A percentile compares a stretch with the other conserved stretches of the same genome.
Conservation (phyloP, 1,284 basidiomycete species). For the Boletus hoseneyae region DNA sequence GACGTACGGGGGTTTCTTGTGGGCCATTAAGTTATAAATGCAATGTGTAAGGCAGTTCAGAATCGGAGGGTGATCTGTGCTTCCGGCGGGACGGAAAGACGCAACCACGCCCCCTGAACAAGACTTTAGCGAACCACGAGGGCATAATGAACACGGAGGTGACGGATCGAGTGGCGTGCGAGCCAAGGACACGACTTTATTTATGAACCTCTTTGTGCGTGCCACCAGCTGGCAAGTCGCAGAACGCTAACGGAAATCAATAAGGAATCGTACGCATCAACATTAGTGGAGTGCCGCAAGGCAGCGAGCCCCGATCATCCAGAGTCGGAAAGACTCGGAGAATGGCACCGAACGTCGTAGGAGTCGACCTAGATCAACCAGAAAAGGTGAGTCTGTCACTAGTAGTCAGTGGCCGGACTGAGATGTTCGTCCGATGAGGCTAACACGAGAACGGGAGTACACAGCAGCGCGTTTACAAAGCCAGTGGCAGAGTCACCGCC, state of each 20-base stretch:
- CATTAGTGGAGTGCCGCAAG: too few species aligned
- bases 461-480: too few species aligned
- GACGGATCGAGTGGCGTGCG: background rate
- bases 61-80: conserved; percentile 3
- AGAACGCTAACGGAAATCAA: too few species aligned
- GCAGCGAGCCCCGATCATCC: background rate
- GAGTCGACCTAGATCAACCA: background rate
- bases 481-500: too few species aligned
- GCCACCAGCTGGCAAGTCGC: background rate
- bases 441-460: too few species aligned
- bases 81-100: background rate
- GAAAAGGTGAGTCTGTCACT: background rate
- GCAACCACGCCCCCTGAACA: background rate
- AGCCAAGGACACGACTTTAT: background rate
- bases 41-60: conserved; percentile 3
- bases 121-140: background rate
- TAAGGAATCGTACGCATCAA: background rate
- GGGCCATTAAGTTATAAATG: conserved; percentile 20
- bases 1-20: background rate
- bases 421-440: too few species aligned
- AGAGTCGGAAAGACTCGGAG: background rate
- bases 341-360: background rate
- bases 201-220: conserved; percentile 3
- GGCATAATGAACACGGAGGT: background rate
- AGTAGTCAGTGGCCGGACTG: too few species aligned